Base-by-base conservation (phyloP, 176 grass and related monocot species). In the Oryza glaberrima region DNA sequence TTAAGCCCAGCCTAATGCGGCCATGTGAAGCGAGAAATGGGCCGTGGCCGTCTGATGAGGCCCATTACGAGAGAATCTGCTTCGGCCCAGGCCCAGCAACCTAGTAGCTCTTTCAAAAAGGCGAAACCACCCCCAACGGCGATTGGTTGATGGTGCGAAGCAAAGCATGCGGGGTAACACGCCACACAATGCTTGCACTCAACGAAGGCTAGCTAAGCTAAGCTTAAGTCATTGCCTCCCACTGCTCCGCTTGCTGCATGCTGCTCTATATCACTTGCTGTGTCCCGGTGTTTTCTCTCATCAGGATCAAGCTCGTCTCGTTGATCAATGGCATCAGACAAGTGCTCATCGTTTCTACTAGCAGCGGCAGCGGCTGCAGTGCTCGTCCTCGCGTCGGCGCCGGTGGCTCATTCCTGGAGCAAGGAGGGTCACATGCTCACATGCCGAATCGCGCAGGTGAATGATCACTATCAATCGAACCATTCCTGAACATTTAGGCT, bases 361-460 rank as follows among this genome's bases (percentile, higher is more conserved):
- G 34, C 79, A 0, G 52, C 70, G 0, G 52, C 52, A 7, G 17
- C 52, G 17, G 52, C 2, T 56, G 5, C 52, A 20, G 6, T 56
- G 16, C 20, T 56, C 52, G 69, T 89, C 7, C 73, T 96, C 13
- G 74, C 81, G 17, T 89, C 67, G 51, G 70, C 68, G 68, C 79
- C 92, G 20, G 86, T 22, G 63, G 90, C 35, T 5, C 51, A 32
- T 61, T 86, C 88, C 0, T 97, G 92, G 95, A 95, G 95, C 95
- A 88, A 92, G 20, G 95, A 98, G 72, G 95, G 92, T 0, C 95
- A 98, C 83, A 86, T 80, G 80, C 76, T 98, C n/a, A 95, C 92
- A 8, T 98, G 95, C 88, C 85, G 79, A 64, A 98, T 98, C 77
- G 95, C 95, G 0, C 95, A 97, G 92, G 95, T 94, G 54, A 79